Base-by-base conservation (phyloP, 2,329 filamentous ascomycete genomes). In the Alternaria atra region DNA sequence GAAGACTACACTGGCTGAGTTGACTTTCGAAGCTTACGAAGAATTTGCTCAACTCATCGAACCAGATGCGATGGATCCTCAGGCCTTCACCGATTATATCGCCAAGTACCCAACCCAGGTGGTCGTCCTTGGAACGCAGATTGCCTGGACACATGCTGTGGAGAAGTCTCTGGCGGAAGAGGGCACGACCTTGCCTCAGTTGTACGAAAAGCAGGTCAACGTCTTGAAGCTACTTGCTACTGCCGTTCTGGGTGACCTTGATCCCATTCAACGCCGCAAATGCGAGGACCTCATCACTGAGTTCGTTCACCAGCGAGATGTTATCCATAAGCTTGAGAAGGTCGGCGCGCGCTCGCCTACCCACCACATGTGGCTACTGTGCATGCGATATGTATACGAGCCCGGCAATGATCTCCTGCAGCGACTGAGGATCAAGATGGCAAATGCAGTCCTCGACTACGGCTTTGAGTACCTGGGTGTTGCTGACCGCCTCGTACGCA, bases 281-380 rank as follows among this genome's bases (percentile, higher is more conserved):
- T 99, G 94, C 80, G 95, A 99, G 79, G 94, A 97, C 80, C 87
- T 99, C 67, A 99, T 99, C 75, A 99, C 96, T 0, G 96, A 99
- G 78, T 98, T 95, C 75, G 95, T 99, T 13, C 95, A 99, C 77
- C 96, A 99, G 79, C 91, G 95, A 63, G 95, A 99, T 78, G 88
- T 91, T 17, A 95, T 98, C 66, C 91, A 94, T 74, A 96, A 92
- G 79, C 87, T 99, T 27, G 86, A 94, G 48, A 86, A 90, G 46
- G 84, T 87, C 46, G 90, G 90, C 58, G 95, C 95, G 27, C 87
- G 85, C 52, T 89, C 90, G 8, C 85, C 92, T 15, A 90, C 87
- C 17, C 92, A 99, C 76, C 93, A 97, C 76, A 81, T 96, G 66
- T 99, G 95, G 95, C 87, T 97, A 52, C 84, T 98, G 35, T 93